phyloP scores from a whole-genome alignment of 2,329 filamentous ascomycete genomes.

The Fusarium hostae region DNA sequence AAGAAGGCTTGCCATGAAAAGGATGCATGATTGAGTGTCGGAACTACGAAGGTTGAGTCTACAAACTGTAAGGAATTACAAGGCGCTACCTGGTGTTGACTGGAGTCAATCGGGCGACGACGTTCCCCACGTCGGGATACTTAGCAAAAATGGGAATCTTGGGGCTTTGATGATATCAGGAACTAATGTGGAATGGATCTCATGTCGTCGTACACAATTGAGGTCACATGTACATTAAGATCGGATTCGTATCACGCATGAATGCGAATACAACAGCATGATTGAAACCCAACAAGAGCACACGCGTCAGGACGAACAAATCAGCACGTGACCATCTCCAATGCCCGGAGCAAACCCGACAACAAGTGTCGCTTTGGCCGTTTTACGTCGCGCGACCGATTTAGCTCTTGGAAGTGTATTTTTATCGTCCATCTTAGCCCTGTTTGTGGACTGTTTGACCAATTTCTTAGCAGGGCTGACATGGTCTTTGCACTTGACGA shows the following conservation, averaged over 20 bases:
- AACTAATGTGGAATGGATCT: neutral
- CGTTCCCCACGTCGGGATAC: neutral
- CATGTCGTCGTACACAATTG: neutral
- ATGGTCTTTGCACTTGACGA: neutral
- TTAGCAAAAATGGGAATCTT: neutral
- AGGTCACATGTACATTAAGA: neutral
- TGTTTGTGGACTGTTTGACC: neutral
- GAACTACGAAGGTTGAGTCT: neutral
- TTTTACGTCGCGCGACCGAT: neutral
- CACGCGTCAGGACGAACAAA: neutral
- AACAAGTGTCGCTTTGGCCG: neutral
- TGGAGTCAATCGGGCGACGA: neutral
- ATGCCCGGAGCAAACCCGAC: neutral
- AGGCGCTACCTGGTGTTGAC: neutral
- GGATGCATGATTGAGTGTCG: conserved; percentile 2
- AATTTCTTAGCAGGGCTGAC: conserved; percentile 8
- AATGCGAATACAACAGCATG: neutral
- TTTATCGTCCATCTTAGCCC: neutral
- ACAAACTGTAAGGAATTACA: neutral
- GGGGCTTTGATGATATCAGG: neutral
- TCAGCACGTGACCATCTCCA: neutral
- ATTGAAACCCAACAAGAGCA: neutral
- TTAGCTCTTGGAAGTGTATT: neutral
- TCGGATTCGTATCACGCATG: neutral
- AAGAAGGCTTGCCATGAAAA: conserved; percentile 34